A percentile compares a stretch with the other conserved stretches of the same genome.
These are phyloP conservation scores for Pontederia crassipes DNA, from an alignment of 176 grass and related monocot species.

Conservation along the genomic window DNA sequence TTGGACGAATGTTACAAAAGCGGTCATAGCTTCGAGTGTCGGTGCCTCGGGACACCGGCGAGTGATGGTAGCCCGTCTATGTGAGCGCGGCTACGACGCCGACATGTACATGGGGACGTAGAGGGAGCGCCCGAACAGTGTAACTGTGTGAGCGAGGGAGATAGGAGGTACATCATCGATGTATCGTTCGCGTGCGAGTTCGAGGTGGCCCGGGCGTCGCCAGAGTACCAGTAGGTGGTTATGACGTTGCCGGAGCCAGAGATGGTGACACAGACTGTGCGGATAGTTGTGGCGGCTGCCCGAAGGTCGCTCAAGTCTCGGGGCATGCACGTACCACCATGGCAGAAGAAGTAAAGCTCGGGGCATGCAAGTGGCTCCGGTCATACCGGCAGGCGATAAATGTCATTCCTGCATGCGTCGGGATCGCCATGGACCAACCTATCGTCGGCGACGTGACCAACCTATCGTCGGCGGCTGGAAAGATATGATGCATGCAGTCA, in stretches of 20 bases:
- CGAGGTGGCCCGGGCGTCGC: constrained; percentile 63
- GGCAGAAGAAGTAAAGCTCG: constrained; percentile 63
- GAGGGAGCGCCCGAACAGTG: neutral
- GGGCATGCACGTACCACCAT: constrained; percentile 70
- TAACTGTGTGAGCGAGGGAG: neutral
- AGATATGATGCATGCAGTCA: no score
- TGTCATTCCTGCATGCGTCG: neutral
- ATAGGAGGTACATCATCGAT: constrained; percentile 78
- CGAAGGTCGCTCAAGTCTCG: constrained; percentile 38
- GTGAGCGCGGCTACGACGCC: constrained; percentile 24
- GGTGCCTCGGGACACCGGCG: constrained; percentile 2
- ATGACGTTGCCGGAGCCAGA: constrained; percentile 32
- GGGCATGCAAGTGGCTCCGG: constrained; percentile 84
- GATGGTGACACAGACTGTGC: constrained; percentile 32
- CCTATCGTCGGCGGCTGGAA: no score
- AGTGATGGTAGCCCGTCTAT: constrained; percentile 23
- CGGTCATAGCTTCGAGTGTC: no score
- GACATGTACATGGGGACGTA: constrained; percentile 31
- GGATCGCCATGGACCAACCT: neutral
- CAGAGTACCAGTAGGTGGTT: constrained; percentile 43
- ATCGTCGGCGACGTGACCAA: no score
- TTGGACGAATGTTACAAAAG: no score
- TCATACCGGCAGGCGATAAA: constrained; percentile 55
- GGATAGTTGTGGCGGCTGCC: constrained; percentile 34
- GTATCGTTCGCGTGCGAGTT: constrained; percentile 43